Percentiles rank a stretch among this genome's conserved stretches.
phyloP scores from a whole-genome alignment of 2,329 filamentous ascomycete genomes.

The Macrophomina phaseolina region DNA sequence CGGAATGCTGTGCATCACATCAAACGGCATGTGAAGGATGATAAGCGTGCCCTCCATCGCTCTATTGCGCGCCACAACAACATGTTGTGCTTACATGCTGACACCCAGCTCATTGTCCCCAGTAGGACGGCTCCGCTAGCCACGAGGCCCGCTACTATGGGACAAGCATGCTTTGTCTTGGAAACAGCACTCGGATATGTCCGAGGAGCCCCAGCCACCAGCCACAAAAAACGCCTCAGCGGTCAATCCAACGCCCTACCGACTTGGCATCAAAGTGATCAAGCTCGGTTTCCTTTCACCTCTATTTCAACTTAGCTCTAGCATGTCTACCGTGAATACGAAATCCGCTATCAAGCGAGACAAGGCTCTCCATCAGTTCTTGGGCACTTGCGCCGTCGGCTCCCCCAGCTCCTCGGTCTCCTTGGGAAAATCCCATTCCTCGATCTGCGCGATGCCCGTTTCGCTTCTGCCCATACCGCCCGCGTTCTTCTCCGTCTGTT shows the following conservation, averaged over 20 bases:
- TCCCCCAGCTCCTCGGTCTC: constrained; percentile 25
- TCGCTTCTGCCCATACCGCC: constrained; percentile 60
- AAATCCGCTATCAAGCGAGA: background rate
- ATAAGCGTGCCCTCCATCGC: background rate
- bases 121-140: background rate
- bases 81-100: constrained; percentile 1
- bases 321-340: background rate
- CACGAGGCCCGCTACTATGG: background rate
- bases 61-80: background rate
- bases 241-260: constrained; percentile 13
- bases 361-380: background rate
- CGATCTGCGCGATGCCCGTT: constrained; percentile 38
- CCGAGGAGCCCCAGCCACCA: background rate
- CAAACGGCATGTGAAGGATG: constrained; percentile 11
- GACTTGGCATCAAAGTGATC: background rate
- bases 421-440: constrained; percentile 34
- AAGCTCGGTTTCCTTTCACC: background rate
- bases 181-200: background rate
- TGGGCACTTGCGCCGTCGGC: constrained; percentile 16
- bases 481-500: constrained; percentile 51
- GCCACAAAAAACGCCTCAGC: constrained; percentile 4
- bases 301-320: constrained; percentile 11
- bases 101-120: background rate
- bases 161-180: background rate
- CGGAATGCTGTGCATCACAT: background rate